Conservation (phyloP, 169 alveolate genomes). For the Plasmodium adleri region DNA sequence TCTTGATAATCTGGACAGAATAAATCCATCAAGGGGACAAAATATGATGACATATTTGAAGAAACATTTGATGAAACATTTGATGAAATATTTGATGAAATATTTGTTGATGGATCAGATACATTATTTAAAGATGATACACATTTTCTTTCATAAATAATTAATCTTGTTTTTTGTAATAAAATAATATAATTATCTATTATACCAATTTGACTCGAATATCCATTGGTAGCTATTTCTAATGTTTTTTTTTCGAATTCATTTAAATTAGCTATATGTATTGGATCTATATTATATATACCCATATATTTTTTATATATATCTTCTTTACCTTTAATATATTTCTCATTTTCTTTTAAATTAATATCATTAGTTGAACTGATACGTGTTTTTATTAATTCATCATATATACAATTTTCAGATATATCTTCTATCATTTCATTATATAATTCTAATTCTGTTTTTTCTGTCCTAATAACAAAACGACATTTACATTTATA, state of each 20-base stretch:
- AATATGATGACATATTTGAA: not conserved
- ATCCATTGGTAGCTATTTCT: constrained; percentile 68
- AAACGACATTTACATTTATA: constrained; percentile 45
- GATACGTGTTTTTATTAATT: constrained; percentile 22
- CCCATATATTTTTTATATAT: constrained; percentile 16
- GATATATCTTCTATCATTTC: constrained; percentile 62
- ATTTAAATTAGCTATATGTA: constrained; percentile 12
- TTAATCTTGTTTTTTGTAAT: constrained; percentile 63
- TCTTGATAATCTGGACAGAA: constrained; percentile 64
- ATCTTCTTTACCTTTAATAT: not conserved
- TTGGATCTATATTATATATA: constrained; percentile 27
- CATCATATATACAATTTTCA: constrained; percentile 68
- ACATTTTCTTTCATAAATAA: constrained; percentile 54
- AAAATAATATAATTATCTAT: constrained; percentile 64
- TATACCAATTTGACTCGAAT: constrained; percentile 66
- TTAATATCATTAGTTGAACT: constrained; percentile 28
- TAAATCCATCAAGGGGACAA: constrained; percentile 67
- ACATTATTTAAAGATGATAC: not conserved
- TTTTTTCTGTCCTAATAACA: constrained; percentile 70
- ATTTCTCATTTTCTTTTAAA: constrained; percentile 12
- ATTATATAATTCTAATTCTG: constrained; percentile 52
- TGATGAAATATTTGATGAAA: not conserved
- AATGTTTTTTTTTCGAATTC: constrained; percentile 1
- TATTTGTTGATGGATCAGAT: no score
- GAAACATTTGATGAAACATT: no score